A percentile compares a stretch with the other conserved stretches of the same genome.
Conservation (phyloP, 345 rosid genomes). For the Ceriops decandra region DNA sequence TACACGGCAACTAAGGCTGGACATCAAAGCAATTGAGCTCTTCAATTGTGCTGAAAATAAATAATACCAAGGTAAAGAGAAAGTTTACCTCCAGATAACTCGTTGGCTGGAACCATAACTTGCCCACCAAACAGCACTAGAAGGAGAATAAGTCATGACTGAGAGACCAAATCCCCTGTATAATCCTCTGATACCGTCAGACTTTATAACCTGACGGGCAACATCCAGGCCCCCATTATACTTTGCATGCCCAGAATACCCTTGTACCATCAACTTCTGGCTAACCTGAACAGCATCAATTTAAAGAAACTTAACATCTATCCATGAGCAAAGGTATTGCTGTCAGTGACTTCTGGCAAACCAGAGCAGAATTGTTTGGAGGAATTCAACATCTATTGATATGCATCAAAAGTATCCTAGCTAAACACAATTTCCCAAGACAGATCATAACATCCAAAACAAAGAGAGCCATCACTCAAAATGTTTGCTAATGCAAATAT, state of each 20-base stretch:
- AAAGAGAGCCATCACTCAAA: neutral
- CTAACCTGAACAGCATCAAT: slow-evolving; percentile 57
- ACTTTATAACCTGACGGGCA: slow-evolving; percentile 66
- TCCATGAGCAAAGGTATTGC: too few relatives aligned
- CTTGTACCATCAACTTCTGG: slow-evolving; percentile 98
- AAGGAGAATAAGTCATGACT: slow-evolving; percentile 89
- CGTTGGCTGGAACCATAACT: slow-evolving; percentile 97
- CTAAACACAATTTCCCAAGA: too few relatives aligned
- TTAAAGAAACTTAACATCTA: slow-evolving; percentile 6
- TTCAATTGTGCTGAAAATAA: neutral
- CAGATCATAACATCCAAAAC: neutral
- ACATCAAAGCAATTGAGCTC: neutral
- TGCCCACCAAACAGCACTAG: slow-evolving; percentile 99
- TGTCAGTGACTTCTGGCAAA: too few relatives aligned
- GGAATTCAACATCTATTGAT: too few relatives aligned
- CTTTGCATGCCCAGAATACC: slow-evolving; percentile 82
- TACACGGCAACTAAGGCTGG: neutral
- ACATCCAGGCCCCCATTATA: slow-evolving; percentile 94
- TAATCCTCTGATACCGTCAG: slow-evolving; percentile 81
- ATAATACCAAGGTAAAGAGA: neutral
- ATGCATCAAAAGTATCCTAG: too few relatives aligned
- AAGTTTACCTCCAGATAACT: slow-evolving; percentile 76
- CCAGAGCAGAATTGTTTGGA: too few relatives aligned
- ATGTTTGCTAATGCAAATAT: neutral
- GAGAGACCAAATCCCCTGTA: slow-evolving; percentile 96